Percentiles rank a stretch among this genome's conserved stretches.
Evolutionary conservation across 805 yeast species (phyloP).

Genomic region (Komagataella populi): DNA sequence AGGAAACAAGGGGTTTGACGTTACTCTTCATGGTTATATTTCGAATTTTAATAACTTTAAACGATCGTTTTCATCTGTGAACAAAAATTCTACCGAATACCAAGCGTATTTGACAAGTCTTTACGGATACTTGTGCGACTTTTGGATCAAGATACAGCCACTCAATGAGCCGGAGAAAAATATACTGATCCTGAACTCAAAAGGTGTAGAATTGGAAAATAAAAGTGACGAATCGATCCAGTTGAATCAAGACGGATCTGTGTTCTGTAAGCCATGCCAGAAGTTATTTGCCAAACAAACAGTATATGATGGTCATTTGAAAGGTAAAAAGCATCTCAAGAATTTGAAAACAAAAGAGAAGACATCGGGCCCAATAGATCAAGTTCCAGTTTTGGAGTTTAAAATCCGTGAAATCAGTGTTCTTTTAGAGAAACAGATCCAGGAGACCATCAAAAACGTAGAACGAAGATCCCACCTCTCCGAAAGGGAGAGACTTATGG

Average conservation of each 20-base stretch:
- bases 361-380: conserved; percentile 8
- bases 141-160: conserved; percentile 34
- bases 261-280: conserved; percentile 53
- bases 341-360: conserved; percentile 14
- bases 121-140: conserved; percentile 33
- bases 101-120: conserved; percentile 29
- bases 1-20: conserved; percentile 9
- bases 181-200: not conserved
- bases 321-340: conserved; percentile 64
- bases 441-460: conserved; percentile 41
- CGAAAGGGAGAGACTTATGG: conserved; percentile 46
- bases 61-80: conserved; percentile 9
- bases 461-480: conserved; percentile 61
- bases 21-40: conserved; percentile 24
- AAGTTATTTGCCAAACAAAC: conserved; percentile 48
- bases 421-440: conserved; percentile 25
- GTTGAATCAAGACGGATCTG: conserved; percentile 12
- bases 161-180: conserved; percentile 23
- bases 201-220: not conserved
- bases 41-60: conserved; percentile 36
- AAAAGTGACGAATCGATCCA: conserved; percentile 9
- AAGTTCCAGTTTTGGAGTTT: conserved; percentile 20
- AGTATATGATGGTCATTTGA: conserved; percentile 55
- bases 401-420: conserved; percentile 22
- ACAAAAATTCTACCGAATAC: conserved; percentile 21